A percentile compares a stretch with the other conserved stretches of the same genome.
These are phyloP conservation scores for Nitzschia inconspicua DNA, from an alignment of 108 stramenopile genomes.

Conservation along the genomic window DNA sequence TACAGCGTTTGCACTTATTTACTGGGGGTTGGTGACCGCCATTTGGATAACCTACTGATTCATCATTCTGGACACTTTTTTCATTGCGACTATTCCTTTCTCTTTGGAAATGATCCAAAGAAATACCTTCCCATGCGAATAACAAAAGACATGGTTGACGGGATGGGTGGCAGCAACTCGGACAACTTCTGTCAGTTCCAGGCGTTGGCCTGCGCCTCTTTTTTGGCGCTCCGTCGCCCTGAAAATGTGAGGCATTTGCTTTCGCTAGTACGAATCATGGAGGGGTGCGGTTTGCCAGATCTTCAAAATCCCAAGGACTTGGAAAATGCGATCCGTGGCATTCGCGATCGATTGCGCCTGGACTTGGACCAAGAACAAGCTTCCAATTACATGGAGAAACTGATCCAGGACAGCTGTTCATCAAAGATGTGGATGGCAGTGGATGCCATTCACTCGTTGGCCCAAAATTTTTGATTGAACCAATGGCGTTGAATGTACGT, in stretches of 20 bases:
- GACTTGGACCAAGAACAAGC: slow-evolving; percentile 76
- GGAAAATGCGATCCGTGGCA: slow-evolving; percentile 56
- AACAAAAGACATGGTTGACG: slow-evolving; percentile 81
- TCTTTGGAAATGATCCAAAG: slow-evolving; percentile 87
- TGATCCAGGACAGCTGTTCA: slow-evolving; percentile 65
- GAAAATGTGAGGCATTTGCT: slow-evolving; percentile 71
- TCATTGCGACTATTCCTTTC: slow-evolving; percentile 85
- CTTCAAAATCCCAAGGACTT: slow-evolving; percentile 49
- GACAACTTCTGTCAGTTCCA: slow-evolving; percentile 81
- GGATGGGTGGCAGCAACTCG: slow-evolving; percentile 82
- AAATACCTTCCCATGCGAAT: slow-evolving; percentile 84
- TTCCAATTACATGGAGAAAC: slow-evolving; percentile 69
- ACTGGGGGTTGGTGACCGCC: slow-evolving; percentile 88
- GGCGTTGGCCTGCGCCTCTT: slow-evolving; percentile 76
- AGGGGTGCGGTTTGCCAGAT: slow-evolving; percentile 51
- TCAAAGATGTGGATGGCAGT: slow-evolving; percentile 87
- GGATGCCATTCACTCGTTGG: slow-evolving; percentile 80
- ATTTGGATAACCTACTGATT: slow-evolving; percentile 82
- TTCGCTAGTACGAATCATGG: slow-evolving; percentile 64
- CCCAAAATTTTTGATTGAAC: slow-evolving; percentile 74
- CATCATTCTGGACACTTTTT: slow-evolving; percentile 81
- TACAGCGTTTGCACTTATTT: slow-evolving; percentile 98
- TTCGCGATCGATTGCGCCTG: slow-evolving; percentile 67
- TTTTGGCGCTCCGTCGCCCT: slow-evolving; percentile 72
- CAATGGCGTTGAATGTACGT: not conserved